These are phyloP conservation scores for Gossypium schwendimanii DNA, from an alignment of 441 rosid species.

Conservation along the genomic window DNA sequence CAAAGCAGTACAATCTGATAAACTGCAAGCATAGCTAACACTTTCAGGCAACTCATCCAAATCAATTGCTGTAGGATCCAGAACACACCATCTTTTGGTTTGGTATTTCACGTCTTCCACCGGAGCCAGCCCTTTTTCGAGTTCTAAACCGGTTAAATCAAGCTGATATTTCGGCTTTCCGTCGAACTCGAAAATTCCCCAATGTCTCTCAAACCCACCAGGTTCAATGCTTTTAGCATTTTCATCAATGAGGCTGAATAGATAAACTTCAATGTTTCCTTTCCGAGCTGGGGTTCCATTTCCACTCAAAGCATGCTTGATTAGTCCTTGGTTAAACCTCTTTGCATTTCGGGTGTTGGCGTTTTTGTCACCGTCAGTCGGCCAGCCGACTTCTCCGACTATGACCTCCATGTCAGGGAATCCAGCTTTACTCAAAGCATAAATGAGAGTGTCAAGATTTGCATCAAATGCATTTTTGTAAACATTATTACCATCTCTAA, in stretches of 20 bases:
- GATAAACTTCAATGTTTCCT: conserved; percentile 27
- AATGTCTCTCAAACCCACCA: conserved; percentile 41
- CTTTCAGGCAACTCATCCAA: conserved; percentile 21
- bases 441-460: conserved; percentile 30
- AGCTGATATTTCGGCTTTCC: conserved; percentile 37
- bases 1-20: conserved; percentile 37
- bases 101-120: conserved; percentile 31
- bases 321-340: conserved; percentile 36
- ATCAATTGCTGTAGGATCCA: conserved; percentile 22
- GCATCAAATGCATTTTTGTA: conserved; percentile 46
- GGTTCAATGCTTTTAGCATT: conserved; percentile 35
- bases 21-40: conserved; percentile 32
- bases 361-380: conserved; percentile 32
- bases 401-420: conserved; percentile 32
- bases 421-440: conserved; percentile 29
- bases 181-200: conserved; percentile 40
- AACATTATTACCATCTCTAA: conserved; percentile 24
- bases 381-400: conserved; percentile 47
- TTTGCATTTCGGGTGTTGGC: conserved; percentile 33
- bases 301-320: conserved; percentile 26
- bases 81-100: conserved; percentile 29
- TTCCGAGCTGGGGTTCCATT: conserved; percentile 32
- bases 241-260: conserved; percentile 40
- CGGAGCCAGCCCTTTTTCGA: conserved; percentile 20
- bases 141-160: conserved; percentile 27